Percentiles rank a stretch among this genome's conserved stretches.
Conservation (phyloP, 805 yeast genomes). For the Kodamaea kaohsiungensis region DNA sequence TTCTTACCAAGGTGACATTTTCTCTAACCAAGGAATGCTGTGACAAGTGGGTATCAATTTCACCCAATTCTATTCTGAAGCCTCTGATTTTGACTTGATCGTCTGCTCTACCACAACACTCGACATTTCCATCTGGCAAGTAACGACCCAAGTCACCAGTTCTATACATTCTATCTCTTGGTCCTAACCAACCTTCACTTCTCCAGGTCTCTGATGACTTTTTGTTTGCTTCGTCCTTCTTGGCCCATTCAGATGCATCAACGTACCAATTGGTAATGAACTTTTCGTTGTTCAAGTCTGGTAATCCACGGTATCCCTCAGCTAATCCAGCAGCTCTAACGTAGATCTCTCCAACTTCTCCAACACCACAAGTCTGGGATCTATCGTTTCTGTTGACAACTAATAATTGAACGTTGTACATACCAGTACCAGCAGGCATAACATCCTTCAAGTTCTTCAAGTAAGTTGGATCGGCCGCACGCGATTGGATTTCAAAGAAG, state of each 20-base stretch:
- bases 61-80: constrained; percentile 97
- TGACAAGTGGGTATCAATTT: constrained; percentile 94
- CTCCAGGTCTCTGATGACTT: constrained; percentile 64
- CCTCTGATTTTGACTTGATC: constrained; percentile 99
- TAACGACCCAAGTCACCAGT: constrained; percentile 98
- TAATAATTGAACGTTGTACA: constrained; percentile 90
- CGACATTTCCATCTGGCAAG: constrained; percentile 95
- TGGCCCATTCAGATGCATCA: constrained; percentile 61
- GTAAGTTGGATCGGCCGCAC: constrained; percentile 66
- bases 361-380: constrained; percentile 93
- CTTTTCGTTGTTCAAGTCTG: constrained; percentile 84
- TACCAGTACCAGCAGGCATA: constrained; percentile 98
- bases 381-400: constrained; percentile 91
- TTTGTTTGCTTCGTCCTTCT: constrained; percentile 48
- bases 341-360: constrained; percentile 98
- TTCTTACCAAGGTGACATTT: constrained; percentile 86
- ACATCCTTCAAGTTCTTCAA: constrained; percentile 86
- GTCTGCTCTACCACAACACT: constrained; percentile 98
- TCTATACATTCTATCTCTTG: constrained; percentile 92
- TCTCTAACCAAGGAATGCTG: constrained; percentile 92
- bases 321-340: constrained; percentile 98
- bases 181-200: constrained; percentile 79
- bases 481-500: constrained; percentile 81
- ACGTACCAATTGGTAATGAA: constrained; percentile 92
- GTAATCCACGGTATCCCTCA: constrained; percentile 91